phyloP scores from a whole-genome alignment of 495 filamentous ascomycete species.

The Penicillium canariense region DNA sequence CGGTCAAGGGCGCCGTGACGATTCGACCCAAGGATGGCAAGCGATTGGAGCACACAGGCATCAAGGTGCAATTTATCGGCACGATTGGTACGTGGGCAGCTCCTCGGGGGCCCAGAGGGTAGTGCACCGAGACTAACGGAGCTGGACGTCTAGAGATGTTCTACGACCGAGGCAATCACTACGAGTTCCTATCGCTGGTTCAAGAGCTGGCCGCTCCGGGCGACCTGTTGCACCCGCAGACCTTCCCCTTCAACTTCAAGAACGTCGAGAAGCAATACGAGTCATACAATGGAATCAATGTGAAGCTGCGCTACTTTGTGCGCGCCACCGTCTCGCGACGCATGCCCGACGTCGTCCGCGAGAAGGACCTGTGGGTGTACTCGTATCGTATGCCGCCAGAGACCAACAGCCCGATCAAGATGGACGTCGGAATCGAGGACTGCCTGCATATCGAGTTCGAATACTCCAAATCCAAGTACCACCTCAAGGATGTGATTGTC shows the following conservation, averaged over 20 bases:
- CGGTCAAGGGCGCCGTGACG: conserved; percentile 92
- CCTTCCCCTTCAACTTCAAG: conserved; percentile 99
- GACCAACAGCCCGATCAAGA: conserved; percentile 98
- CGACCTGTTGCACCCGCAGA: conserved; percentile 97
- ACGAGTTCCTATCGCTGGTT: conserved; percentile 95
- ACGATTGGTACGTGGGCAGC: conserved; percentile 70
- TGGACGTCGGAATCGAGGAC: conserved; percentile 99
- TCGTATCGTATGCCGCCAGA: conserved; percentile 97
- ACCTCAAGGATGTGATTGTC: conserved; percentile 99
- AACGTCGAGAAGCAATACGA: conserved; percentile 99
- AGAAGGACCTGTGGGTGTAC: conserved; percentile 99
- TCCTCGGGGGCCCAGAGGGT: not conserved
- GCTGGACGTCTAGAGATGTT: conserved; percentile 75
- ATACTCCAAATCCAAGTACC: conserved; percentile 98
- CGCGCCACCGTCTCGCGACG: conserved; percentile 93
- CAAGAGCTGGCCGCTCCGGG: conserved; percentile 95
- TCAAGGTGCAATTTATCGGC: conserved; percentile 99
- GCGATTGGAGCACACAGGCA: conserved; percentile 94
- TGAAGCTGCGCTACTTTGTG: conserved; percentile 96
- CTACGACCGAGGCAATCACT: conserved; percentile 98
- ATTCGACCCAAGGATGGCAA: conserved; percentile 98
- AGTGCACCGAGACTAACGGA: not conserved
- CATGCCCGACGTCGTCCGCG: conserved; percentile 96
- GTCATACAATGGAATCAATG: conserved; percentile 99
- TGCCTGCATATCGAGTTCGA: conserved; percentile 99